phyloP scores from a whole-genome alignment of 805 yeast species.

The Saitoella complicata region DNA sequence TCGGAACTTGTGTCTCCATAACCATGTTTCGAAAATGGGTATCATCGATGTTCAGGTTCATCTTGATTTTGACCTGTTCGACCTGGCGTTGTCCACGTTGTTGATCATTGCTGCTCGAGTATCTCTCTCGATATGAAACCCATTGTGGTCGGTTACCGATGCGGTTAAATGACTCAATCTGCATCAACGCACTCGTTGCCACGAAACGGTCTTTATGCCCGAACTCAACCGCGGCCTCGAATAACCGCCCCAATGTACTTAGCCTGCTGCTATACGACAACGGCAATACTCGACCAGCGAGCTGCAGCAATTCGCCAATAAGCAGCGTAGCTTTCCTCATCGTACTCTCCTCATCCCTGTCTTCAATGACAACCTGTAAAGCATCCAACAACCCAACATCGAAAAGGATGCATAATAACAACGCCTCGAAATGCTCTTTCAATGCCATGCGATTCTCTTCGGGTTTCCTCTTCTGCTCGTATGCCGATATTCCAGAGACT shows the following conservation, averaged over 20 bases:
- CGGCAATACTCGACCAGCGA: slow-evolving; percentile 43
- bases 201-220: slow-evolving; percentile 13
- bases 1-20: slow-evolving; percentile 49
- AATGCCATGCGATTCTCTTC: slow-evolving; percentile 5
- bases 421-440: slow-evolving; percentile 49
- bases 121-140: no score
- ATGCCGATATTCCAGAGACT: no score
- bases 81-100: slow-evolving; percentile 3
- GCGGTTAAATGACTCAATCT: slow-evolving; percentile 28
- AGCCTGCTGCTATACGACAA: slow-evolving; percentile 22
- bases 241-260: slow-evolving; percentile 15
- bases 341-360: slow-evolving; percentile 26
- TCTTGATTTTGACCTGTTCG: slow-evolving; percentile 16
- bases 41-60: slow-evolving; percentile 40
- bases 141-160: not conserved
- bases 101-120: not conserved
- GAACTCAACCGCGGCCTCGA: slow-evolving; percentile 15
- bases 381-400: slow-evolving; percentile 12
- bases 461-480: not conserved
- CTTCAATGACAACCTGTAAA: slow-evolving; percentile 9
- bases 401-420: slow-evolving; percentile 40
- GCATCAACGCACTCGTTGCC: slow-evolving; percentile 28
- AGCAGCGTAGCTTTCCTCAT: slow-evolving; percentile 46
- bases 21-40: slow-evolving; percentile 48
- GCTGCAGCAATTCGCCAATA: slow-evolving; percentile 41